phyloP scores from a whole-genome alignment of 106 monocot genomes.

The Alisma plantagoaquatica region DNA sequence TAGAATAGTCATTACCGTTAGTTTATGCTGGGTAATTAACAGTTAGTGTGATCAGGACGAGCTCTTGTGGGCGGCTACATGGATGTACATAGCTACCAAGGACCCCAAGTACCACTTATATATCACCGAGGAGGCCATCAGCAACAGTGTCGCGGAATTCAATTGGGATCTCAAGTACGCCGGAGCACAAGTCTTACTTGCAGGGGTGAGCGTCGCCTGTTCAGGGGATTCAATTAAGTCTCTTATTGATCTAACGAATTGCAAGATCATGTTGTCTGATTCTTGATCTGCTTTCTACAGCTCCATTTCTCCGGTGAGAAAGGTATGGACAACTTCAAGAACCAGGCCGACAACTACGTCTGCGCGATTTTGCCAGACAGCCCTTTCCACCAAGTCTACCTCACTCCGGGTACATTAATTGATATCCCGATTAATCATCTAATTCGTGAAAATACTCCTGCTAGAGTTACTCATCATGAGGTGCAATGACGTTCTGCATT shows the following conservation, averaged over 20 bases:
- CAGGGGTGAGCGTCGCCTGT: slow-evolving; percentile 24
- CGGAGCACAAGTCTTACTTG: slow-evolving; percentile 77
- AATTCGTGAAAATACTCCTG: neutral
- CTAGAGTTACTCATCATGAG: no score
- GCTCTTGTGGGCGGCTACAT: slow-evolving; percentile 84
- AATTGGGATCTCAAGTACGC: slow-evolving; percentile 92
- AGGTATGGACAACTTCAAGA: slow-evolving; percentile 50
- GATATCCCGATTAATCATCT: neutral
- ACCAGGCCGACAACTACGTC: slow-evolving; percentile 78
- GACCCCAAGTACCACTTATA: slow-evolving; percentile 27
- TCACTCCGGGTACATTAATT: slow-evolving; percentile 44
- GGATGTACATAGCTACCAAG: slow-evolving; percentile 71
- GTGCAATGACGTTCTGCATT: neutral
- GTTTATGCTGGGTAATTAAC: neutral
- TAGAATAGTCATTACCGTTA: neutral
- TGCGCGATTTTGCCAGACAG: slow-evolving; percentile 78
- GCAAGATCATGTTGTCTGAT: neutral
- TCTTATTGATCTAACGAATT: neutral
- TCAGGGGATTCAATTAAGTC: neutral
- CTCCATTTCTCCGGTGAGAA: slow-evolving; percentile 31
- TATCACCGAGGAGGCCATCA: slow-evolving; percentile 59
- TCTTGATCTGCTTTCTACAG: slow-evolving; percentile 23
- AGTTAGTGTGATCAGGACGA: slow-evolving; percentile 55
- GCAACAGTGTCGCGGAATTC: slow-evolving; percentile 81
- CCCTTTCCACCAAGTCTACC: slow-evolving; percentile 53